Conservation (phyloP, 75 land plant species). For the Isoetes taiwanensis region DNA sequence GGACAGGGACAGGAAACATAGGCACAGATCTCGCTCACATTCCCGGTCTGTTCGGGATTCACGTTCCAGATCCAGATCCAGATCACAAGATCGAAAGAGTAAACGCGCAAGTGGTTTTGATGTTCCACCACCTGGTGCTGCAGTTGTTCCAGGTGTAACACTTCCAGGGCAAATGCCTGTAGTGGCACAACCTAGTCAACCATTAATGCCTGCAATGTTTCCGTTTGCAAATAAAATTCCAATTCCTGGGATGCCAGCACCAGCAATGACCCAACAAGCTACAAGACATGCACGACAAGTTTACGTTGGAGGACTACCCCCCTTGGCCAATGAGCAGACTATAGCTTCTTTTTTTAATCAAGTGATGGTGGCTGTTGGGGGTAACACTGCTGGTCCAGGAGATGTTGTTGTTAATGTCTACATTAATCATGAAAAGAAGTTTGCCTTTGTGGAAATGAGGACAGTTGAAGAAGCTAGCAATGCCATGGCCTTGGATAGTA, state of each 20-base stretch:
- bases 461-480: conserved; percentile 98
- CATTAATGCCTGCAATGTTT: neutral
- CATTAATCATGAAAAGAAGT: conserved; percentile 93
- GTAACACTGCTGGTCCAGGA: conserved; percentile 91
- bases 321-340: conserved; percentile 30
- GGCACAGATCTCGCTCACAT: neutral
- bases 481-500: conserved; percentile 97
- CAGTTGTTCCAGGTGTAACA: conserved; percentile 25
- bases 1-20: neutral
- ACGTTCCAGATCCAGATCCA: neutral
- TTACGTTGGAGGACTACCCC: neutral
- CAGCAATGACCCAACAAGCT: conserved; percentile 2
- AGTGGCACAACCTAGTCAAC: too few relatives aligned
- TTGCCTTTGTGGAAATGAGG: conserved; percentile 99
- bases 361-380: conserved; percentile 92
- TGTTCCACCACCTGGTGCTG: neutral
- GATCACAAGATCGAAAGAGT: neutral
- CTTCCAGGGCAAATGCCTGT: conserved; percentile 24
- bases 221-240: neutral
- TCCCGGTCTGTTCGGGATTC: neutral
- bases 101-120: conserved; percentile 3
- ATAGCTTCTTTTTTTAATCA: conserved; percentile 80
- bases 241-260: neutral
- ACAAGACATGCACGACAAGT: conserved; percentile 3
- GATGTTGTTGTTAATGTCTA: conserved; percentile 97